Conservation (phyloP, 331 rosid genomes). For the Pyracantha coccinea region DNA sequence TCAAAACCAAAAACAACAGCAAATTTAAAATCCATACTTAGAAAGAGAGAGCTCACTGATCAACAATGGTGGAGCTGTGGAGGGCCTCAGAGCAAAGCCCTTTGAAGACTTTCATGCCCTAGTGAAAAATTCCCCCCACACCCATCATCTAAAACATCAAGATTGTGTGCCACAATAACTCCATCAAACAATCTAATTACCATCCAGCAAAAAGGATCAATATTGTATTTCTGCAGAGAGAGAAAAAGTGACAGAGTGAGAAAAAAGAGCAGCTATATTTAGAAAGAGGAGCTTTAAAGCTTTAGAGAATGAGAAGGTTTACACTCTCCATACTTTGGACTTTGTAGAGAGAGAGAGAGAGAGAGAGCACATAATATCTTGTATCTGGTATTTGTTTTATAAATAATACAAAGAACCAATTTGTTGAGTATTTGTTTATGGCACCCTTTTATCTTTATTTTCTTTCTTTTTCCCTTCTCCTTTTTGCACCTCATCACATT, state of each 20-base stretch:
- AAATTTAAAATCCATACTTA: constrained; percentile 2
- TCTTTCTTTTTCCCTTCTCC: background rate
- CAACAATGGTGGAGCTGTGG: constrained; percentile 58
- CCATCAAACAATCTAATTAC: constrained; percentile 9
- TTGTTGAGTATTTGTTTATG: background rate
- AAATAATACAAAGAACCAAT: background rate
- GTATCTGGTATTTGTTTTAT: background rate
- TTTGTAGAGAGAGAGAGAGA: background rate
- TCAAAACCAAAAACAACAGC: background rate
- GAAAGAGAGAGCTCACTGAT: constrained; percentile 47
- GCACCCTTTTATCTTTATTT: background rate
- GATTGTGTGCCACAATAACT: constrained; percentile 25
- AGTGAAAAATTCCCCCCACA: constrained; percentile 34
- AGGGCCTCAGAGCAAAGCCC: constrained; percentile 31
- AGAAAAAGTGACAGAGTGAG: constrained; percentile 12
- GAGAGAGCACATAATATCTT: background rate
- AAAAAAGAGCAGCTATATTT: background rate
- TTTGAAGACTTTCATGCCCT: constrained; percentile 75
- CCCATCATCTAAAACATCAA: constrained; percentile 34
- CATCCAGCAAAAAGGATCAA: background rate
- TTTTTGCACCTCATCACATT: constrained; percentile 15
- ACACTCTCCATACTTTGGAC: constrained; percentile 5
- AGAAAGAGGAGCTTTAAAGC: constrained; percentile 1
- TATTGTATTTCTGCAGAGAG: background rate
- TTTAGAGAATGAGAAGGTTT: constrained; percentile 4